Percentiles rank a stretch among this genome's conserved stretches.
phyloP scores from a whole-genome alignment of 805 yeast species.

The Lipomyces lipofer region DNA sequence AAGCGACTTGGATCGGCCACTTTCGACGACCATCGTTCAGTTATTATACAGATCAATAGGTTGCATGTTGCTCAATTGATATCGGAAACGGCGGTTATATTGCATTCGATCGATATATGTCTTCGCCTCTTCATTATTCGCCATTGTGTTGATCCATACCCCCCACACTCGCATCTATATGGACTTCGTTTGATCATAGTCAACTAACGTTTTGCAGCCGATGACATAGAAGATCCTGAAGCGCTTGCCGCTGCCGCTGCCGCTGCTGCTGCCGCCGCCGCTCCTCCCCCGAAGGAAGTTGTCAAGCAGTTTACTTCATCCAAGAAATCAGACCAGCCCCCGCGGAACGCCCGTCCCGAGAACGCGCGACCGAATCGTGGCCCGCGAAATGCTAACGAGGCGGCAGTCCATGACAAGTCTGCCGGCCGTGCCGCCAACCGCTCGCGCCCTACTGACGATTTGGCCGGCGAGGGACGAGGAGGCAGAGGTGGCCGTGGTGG shows the following conservation, averaged over 20 bases:
- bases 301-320: constrained; percentile 77
- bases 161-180: no score
- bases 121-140: no score
- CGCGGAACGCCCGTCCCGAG: constrained; percentile 65
- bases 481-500: constrained; percentile 28
- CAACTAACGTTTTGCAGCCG: no score
- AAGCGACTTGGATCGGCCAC: no score
- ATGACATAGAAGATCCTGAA: constrained; percentile 83
- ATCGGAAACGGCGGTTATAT: no score
- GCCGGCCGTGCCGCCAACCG: constrained; percentile 57
- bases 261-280: constrained; percentile 34
- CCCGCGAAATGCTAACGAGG: constrained; percentile 73
- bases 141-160: no score
- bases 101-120: no score
- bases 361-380: constrained; percentile 64
- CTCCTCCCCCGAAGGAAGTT: constrained; percentile 57
- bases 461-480: constrained; percentile 25
- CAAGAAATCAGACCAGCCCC: constrained; percentile 78
- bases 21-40: no score
- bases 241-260: constrained; percentile 44
- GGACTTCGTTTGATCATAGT: no score
- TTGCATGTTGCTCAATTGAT: no score
- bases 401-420: constrained; percentile 66
- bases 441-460: constrained; percentile 30
- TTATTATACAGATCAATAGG: no score